A percentile compares a stretch with the other conserved stretches of the same genome.
Evolutionary conservation across 2,329 filamentous ascomycete species (phyloP).

Genomic region (Beauveria asiatica): DNA sequence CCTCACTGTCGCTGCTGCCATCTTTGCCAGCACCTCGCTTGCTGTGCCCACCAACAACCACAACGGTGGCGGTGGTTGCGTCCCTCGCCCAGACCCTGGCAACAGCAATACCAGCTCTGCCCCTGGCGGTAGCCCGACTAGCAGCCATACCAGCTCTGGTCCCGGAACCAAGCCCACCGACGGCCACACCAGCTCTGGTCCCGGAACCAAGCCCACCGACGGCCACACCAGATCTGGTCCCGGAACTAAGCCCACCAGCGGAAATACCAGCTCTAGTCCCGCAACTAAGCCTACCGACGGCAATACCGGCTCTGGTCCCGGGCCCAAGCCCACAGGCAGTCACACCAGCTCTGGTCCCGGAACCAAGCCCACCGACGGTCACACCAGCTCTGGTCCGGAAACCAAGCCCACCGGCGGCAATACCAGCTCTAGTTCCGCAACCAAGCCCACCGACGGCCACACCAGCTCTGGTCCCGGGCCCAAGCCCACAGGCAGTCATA

Average conservation of each 20-base stretch:
- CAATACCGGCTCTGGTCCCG: background rate
- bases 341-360: background rate
- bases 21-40: constrained; percentile 11
- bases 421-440: no score
- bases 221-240: background rate
- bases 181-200: background rate
- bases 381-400: background rate
- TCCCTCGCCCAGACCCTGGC: background rate
- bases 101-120: background rate
- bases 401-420: constrained; percentile 4
- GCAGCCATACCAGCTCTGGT: background rate
- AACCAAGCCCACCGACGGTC: background rate
- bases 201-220: background rate
- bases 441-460: no score
- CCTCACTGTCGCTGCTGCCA: constrained; percentile 12
- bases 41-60: constrained; percentile 12
- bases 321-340: background rate
- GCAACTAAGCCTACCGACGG: background rate
- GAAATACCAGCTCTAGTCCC: background rate
- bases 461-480: no score
- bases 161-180: background rate
- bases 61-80: background rate
- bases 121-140: background rate
- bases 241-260: background rate
- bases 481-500: no score